These are phyloP conservation scores for Ustilago nuda DNA, from an alignment of 1,284 basidiomycete genomes.

Conservation along the genomic window DNA sequence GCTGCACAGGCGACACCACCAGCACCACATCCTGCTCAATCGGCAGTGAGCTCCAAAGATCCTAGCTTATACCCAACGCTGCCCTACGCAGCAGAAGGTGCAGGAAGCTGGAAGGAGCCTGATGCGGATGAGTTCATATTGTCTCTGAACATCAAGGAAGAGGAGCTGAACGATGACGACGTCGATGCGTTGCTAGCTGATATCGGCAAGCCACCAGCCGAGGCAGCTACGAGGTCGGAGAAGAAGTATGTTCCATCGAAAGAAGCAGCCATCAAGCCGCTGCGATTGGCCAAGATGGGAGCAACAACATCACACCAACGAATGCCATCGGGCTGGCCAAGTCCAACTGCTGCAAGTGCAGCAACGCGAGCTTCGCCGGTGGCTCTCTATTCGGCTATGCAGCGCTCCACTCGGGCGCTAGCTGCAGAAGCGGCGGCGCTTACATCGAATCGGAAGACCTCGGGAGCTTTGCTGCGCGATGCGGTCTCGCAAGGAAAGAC, in stretches of 20 bases:
- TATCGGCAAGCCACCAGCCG: constrained; percentile 26
- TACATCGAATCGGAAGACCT: constrained; percentile 50
- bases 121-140: constrained; percentile 62
- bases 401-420: constrained; percentile 48
- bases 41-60: constrained; percentile 48
- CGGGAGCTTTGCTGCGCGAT: constrained; percentile 45
- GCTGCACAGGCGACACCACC: constrained; percentile 9
- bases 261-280: constrained; percentile 55
- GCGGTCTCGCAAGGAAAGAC: constrained; percentile 51
- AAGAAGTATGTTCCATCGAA: constrained; percentile 53
- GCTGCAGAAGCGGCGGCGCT: constrained; percentile 59
- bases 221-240: constrained; percentile 13
- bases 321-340: constrained; percentile 21
- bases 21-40: constrained; percentile 46
- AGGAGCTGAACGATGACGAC: constrained; percentile 56
- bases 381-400: constrained; percentile 48
- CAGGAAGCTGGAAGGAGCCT: constrained; percentile 47
- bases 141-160: constrained; percentile 56
- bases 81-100: constrained; percentile 53
- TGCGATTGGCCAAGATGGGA: constrained; percentile 60
- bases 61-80: constrained; percentile 46
- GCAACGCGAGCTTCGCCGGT: constrained; percentile 30
- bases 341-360: constrained; percentile 13
- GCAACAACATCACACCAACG: constrained; percentile 28
- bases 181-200: constrained; percentile 49